phyloP scores from a whole-genome alignment of 805 yeast genomes.

The Yarrowia bubula region DNA sequence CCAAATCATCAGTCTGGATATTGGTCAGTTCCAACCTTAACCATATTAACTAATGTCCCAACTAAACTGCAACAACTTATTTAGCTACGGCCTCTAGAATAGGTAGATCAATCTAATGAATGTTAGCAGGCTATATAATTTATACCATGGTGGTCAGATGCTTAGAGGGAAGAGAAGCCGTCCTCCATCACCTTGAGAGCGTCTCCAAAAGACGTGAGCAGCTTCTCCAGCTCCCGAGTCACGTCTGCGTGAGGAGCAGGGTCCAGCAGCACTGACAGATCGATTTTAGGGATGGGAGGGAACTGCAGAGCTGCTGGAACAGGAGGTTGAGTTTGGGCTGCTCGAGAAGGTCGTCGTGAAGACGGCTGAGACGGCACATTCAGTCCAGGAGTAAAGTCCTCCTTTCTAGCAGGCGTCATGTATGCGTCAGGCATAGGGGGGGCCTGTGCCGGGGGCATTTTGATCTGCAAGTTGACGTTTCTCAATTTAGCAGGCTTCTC shows the following conservation, averaged over 20 bases:
- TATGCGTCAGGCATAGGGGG: constrained; percentile 11
- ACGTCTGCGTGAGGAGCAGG: constrained; percentile 40
- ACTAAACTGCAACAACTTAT: not conserved
- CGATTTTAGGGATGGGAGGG: constrained; percentile 38
- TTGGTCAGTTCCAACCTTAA: not conserved
- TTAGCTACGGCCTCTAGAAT: no score
- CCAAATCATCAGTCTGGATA: not conserved
- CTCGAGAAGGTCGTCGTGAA: constrained; percentile 11
- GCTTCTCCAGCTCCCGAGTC: constrained; percentile 37
- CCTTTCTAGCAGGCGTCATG: constrained; percentile 10
- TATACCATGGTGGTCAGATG: not conserved
- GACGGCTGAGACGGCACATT: constrained; percentile 2
- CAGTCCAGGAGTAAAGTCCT: not conserved
- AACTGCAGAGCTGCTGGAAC: constrained; percentile 24
- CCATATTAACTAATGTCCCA: not conserved
- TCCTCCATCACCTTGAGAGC: constrained; percentile 32
- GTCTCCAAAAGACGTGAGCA: constrained; percentile 37
- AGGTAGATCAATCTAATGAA: not conserved
- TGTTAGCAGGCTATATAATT: constrained; percentile 23
- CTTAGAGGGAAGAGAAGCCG: constrained; percentile 2
- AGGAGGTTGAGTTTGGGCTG: constrained; percentile 25
- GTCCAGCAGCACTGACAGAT: constrained; percentile 41
- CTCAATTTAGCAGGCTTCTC: constrained; percentile 20
- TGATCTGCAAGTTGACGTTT: constrained; percentile 15
- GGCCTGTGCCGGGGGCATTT: constrained; percentile 21